A percentile compares a stretch with the other conserved stretches of the same genome.
These are phyloP conservation scores for Polyrhizophydium stewartii DNA, from an alignment of 371 early-diverging fungal genomes.

Conservation along the genomic window DNA sequence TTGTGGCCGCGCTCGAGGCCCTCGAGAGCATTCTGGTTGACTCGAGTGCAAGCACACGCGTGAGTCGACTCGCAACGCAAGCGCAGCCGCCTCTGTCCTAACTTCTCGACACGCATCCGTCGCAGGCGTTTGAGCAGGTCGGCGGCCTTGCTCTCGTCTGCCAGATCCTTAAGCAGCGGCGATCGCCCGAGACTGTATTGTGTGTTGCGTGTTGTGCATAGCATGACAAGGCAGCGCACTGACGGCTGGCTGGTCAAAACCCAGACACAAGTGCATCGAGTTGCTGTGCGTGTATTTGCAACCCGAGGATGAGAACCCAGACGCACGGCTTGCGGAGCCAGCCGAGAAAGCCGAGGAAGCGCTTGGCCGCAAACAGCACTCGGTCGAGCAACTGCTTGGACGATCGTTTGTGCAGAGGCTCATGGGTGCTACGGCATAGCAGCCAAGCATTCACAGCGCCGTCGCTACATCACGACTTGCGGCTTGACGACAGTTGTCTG, in stretches of 20 bases:
- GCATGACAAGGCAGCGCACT: not conserved
- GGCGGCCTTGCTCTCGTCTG: not conserved
- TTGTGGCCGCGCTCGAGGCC: not conserved
- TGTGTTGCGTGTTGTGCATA: not conserved
- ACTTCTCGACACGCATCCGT: no score
- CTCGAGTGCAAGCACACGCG: not conserved
- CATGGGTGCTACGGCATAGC: not conserved
- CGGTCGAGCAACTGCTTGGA: not conserved
- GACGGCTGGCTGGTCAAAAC: no score
- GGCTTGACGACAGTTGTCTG: no score
- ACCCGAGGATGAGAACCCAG: not conserved
- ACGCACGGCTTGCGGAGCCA: not conserved
- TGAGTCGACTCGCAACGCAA: no score
- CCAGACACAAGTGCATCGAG: conserved; percentile 4
- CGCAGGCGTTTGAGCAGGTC: conserved; percentile 1
- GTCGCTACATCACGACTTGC: no score
- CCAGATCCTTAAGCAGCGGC: not conserved
- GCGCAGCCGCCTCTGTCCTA: no score
- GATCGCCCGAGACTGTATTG: not conserved
- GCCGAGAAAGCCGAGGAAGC: no score
- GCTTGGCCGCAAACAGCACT: not conserved
- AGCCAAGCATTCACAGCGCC: no score
- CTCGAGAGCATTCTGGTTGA: not conserved
- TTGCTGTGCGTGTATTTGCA: conserved; percentile 1
- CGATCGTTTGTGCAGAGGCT: not conserved